These are phyloP conservation scores for Mortierella polycephala DNA, from an alignment of 371 early-diverging fungal species.

Conservation along the genomic window DNA sequence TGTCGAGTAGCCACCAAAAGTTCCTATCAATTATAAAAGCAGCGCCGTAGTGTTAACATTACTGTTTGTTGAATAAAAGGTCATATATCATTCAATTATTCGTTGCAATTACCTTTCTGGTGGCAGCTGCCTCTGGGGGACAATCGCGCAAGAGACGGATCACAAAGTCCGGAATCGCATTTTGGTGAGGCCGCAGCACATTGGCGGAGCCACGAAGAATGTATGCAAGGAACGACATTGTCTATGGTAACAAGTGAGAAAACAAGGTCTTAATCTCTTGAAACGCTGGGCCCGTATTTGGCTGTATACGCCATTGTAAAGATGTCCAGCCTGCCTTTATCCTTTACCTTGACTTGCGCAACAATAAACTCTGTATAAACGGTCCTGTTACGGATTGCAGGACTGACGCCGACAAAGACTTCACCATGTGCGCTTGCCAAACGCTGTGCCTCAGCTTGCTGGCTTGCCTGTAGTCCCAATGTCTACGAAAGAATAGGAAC, in stretches of 20 bases:
- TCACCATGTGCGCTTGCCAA: constrained; percentile 74
- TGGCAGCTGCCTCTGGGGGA: constrained; percentile 93
- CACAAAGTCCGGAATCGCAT: constrained; percentile 88
- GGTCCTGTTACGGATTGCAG: constrained; percentile 75
- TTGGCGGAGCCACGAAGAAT: constrained; percentile 84
- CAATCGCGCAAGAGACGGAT: constrained; percentile 90
- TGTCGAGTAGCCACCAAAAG: constrained; percentile 95
- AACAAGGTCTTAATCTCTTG: neutral
- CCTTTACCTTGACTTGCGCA: constrained; percentile 86
- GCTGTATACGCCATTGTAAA: neutral
- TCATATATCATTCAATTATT: neutral
- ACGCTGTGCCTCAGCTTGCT: constrained; percentile 80
- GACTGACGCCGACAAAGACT: constrained; percentile 85
- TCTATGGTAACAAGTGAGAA: constrained; percentile 59
- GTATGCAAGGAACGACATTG: constrained; percentile 96
- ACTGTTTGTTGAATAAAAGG: neutral
- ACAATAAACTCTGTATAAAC: constrained; percentile 88
- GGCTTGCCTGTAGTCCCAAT: constrained; percentile 78
- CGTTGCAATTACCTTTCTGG: constrained; percentile 76
- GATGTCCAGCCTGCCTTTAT: no score
- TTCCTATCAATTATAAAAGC: constrained; percentile 64
- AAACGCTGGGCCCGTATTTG: no score
- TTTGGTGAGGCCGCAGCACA: constrained; percentile 77
- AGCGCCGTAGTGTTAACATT: no score
- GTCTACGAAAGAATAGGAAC: constrained; percentile 57